phyloP scores from a whole-genome alignment of 495 filamentous ascomycete genomes.

The Copromyces sp. region DNA sequence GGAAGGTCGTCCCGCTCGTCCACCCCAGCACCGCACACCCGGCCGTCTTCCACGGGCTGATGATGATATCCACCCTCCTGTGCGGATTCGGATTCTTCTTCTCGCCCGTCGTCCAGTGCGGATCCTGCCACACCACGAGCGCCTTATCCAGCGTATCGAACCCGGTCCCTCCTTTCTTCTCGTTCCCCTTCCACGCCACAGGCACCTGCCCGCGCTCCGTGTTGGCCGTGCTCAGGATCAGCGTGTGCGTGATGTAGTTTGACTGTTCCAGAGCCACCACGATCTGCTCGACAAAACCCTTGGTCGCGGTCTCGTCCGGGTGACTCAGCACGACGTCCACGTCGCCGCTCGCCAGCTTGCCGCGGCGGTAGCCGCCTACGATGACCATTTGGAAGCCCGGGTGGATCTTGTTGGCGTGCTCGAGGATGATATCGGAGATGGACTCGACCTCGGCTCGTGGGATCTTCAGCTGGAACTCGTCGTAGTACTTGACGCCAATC shows the following conservation, averaged over 20 bases:
- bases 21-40: slow-evolving; percentile 85
- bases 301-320: slow-evolving; percentile 55
- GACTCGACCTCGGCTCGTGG: slow-evolving; percentile 61
- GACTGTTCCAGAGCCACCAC: slow-evolving; percentile 57
- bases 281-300: slow-evolving; percentile 54
- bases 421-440: slow-evolving; percentile 52
- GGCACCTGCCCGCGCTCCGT: slow-evolving; percentile 64
- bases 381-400: slow-evolving; percentile 59
- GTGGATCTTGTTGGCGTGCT: slow-evolving; percentile 47
- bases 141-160: slow-evolving; percentile 90
- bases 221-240: slow-evolving; percentile 54
- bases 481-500: slow-evolving; percentile 92
- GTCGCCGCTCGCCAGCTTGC: slow-evolving; percentile 64
- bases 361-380: slow-evolving; percentile 77
- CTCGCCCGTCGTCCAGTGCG: slow-evolving; percentile 35
- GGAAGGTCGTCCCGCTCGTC: slow-evolving; percentile 82
- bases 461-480: slow-evolving; percentile 67
- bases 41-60: slow-evolving; percentile 76
- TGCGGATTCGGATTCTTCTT: slow-evolving; percentile 63
- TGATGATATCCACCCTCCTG: slow-evolving; percentile 86
- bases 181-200: slow-evolving; percentile 36
- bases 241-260: slow-evolving; percentile 71
- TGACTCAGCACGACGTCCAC: slow-evolving; percentile 83
- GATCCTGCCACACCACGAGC: slow-evolving; percentile 86
- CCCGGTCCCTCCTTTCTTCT: slow-evolving; percentile 35